phyloP scores from a whole-genome alignment of 306 rosid species.

The Lotus japonicus region DNA sequence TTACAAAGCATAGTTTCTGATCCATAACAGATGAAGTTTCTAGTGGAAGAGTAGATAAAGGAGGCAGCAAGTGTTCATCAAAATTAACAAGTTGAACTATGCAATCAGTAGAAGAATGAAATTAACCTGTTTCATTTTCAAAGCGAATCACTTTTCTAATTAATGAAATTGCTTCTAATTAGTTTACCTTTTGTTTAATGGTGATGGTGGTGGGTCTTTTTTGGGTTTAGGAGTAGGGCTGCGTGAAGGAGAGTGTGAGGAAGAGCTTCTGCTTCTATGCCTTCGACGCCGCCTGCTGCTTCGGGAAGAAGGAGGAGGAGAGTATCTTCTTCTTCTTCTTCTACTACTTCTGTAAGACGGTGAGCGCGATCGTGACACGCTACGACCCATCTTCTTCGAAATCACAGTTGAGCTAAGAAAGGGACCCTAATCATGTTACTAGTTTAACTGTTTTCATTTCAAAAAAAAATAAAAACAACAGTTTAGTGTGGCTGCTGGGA shows the following conservation, averaged over 20 bases:
- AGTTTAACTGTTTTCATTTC: too few relatives aligned
- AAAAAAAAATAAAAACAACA: too few relatives aligned
- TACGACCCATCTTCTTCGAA: conserved; percentile 33
- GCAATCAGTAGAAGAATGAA: conserved; percentile 33
- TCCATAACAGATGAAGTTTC: conserved; percentile 35
- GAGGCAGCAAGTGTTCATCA: conserved; percentile 27
- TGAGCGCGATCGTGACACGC: conserved; percentile 55
- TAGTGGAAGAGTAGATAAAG: conserved; percentile 32
- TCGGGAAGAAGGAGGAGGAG: conserved; percentile 31
- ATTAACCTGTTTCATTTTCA: conserved; percentile 32
- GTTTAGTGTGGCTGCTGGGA: conserved; percentile 60
- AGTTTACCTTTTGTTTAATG: conserved; percentile 44
- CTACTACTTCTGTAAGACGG: conserved; percentile 49
- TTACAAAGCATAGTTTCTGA: conserved; percentile 28
- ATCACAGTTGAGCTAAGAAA: background rate
- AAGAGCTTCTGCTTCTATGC: conserved; percentile 24
- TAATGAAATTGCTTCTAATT: background rate
- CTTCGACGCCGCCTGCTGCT: conserved; percentile 43
- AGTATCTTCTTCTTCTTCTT: conserved; percentile 20
- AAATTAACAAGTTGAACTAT: conserved; percentile 38
- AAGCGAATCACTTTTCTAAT: conserved; percentile 24
- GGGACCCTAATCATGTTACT: too few relatives aligned
- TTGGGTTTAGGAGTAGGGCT: conserved; percentile 49
- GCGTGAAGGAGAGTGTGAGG: conserved; percentile 53
- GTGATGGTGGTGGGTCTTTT: conserved; percentile 46